Percentiles rank a stretch among this genome's conserved stretches.
phyloP scores from a whole-genome alignment of 306 rosid genomes.

The Alnus glutinosa region DNA sequence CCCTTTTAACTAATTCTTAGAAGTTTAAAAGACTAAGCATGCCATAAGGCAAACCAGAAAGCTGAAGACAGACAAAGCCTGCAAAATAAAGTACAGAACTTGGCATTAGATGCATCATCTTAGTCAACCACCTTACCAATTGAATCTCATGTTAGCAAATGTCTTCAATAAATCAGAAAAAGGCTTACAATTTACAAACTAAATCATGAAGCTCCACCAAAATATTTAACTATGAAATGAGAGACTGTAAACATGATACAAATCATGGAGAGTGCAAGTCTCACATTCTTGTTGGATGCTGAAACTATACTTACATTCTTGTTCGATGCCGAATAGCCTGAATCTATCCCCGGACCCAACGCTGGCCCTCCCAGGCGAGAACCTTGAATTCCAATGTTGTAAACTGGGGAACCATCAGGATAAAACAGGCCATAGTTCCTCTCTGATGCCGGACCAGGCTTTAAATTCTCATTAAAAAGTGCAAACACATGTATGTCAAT shows the following conservation, averaged over 20 bases:
- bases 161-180: background rate
- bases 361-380: slow-evolving; percentile 33
- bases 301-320: slow-evolving; percentile 17
- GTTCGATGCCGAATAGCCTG: too few relatives aligned
- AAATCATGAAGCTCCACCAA: too few relatives aligned
- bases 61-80: slow-evolving; percentile 48
- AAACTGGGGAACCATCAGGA: slow-evolving; percentile 79
- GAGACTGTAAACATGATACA: background rate
- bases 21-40: slow-evolving; percentile 31
- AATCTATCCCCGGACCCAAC: background rate
- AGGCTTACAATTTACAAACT: too few relatives aligned
- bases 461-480: slow-evolving; percentile 78
- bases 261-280: slow-evolving; percentile 6
- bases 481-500: slow-evolving; percentile 76
- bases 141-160: background rate
- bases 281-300: slow-evolving; percentile 50
- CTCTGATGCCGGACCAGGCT: slow-evolving; percentile 79
- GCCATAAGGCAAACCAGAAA: slow-evolving; percentile 34
- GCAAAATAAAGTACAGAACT: slow-evolving; percentile 23
- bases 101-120: slow-evolving; percentile 13
- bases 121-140: background rate
- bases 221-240: background rate
- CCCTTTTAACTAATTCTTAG: slow-evolving; percentile 30
- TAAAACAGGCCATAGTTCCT: slow-evolving; percentile 85
- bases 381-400: slow-evolving; percentile 65